Conservation (phyloP, 2,329 filamentous ascomycete species). For the Pestalotiopsis sp. region DNA sequence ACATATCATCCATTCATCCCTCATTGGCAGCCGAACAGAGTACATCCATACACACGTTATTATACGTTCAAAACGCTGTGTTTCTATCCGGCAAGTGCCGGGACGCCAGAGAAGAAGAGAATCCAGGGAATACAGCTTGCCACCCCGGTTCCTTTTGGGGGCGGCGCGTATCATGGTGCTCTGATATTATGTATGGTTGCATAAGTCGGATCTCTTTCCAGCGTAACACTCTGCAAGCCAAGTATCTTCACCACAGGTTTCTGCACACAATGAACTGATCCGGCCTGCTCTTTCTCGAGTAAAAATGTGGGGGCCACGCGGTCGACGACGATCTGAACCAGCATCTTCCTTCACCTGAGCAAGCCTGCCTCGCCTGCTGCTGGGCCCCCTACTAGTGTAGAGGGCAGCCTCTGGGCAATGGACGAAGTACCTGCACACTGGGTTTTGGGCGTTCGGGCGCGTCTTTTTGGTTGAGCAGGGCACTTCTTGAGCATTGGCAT, state of each 20-base stretch:
- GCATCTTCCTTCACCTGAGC: conserved; percentile 6
- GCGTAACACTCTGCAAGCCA: too few relatives aligned
- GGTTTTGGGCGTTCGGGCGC: neutral
- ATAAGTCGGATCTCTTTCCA: too few relatives aligned
- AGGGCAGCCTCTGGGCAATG: too few relatives aligned
- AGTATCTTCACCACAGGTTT: too few relatives aligned
- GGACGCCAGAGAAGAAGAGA: neutral
- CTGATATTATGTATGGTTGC: too few relatives aligned
- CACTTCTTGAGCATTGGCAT: neutral
- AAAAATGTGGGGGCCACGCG: conserved; percentile 12
- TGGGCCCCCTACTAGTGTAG: neutral
- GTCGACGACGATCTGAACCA: conserved; percentile 1
- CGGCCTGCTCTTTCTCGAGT: neutral
- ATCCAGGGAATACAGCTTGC: neutral
- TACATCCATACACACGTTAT: neutral
- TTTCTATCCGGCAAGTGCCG: neutral
- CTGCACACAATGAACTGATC: too few relatives aligned
- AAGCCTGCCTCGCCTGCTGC: neutral
- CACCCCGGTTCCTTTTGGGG: neutral
- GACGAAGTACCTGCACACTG: too few relatives aligned
- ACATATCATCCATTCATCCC: neutral
- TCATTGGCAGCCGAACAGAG: too few relatives aligned
- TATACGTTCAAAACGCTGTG: conserved; percentile 4
- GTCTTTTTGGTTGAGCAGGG: neutral
- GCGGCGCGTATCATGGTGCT: too few relatives aligned